Evolutionary conservation across 495 filamentous ascomycete genomes (phyloP), one percentile per base, ranked within the genome.

Genomic region (Amphirosellinia nigrospora): DNA sequence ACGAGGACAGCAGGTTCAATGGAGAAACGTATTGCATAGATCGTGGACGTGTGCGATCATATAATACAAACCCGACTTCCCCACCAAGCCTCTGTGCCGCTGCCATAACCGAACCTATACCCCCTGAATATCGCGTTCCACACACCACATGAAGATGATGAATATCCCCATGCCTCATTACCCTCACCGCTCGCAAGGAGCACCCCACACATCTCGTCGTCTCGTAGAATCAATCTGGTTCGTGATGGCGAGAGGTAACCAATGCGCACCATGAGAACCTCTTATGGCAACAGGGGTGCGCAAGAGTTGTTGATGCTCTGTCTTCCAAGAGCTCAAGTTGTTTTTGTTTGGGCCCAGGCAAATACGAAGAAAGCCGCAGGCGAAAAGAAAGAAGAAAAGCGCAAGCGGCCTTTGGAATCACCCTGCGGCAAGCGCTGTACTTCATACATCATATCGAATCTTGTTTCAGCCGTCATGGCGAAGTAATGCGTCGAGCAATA

Each of bases 351-450:
- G 9, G 43, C 55, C 45, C 45, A 26, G 43, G 56, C 45, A 52
- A n/a, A 28, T 50, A 11, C 16, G 30, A 7, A 61, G 4, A 32
- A 62, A 34, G 34, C 55, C 32, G 23, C 32, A 41, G 38, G 58
- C 32, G 8, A 53, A 62, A 61, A 28, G n/a, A 5, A 56, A 58
- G 61, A 41, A 60, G 23, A 48, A 23, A 59, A 61, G 66, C 56
- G 55, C 21, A 52, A 50, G 66, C 66, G 56, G 56, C 66, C 39
- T 62, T 8, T 59, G 66, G 66, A 69, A 69, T 69, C 66, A 69
- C 66, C 66, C 66, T 69, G 58, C 66, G 66, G 66, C 66, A 16
- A 53, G 46, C 38, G 66, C 55, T 32, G 13, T 69, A 26, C 66
- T 53, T 61, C 45, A 41, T 62, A n/a, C 56, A 62, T 45, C 16